phyloP scores from a whole-genome alignment of 1,139 yeast genomes.

The Meyerozyma sp. region DNA sequence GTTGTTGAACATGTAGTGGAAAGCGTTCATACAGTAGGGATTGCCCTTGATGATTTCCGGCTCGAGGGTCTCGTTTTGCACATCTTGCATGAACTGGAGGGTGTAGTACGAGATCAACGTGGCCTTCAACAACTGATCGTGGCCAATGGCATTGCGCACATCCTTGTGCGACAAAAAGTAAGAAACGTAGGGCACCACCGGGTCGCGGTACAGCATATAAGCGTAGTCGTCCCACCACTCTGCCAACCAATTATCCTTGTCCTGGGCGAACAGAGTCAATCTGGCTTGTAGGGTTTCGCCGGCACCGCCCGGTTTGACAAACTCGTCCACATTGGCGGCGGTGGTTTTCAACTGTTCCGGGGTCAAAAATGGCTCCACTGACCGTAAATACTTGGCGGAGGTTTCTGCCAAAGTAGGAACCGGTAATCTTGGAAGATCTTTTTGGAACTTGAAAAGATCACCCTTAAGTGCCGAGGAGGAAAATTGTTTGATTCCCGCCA shows the following conservation, averaged over 20 bases:
- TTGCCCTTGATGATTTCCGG: constrained; percentile 78
- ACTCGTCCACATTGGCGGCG: constrained; percentile 58
- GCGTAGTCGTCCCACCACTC: constrained; percentile 95
- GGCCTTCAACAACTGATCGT: constrained; percentile 73
- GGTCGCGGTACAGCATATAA: constrained; percentile 85
- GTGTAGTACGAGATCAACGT: constrained; percentile 54
- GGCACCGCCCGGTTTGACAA: constrained; percentile 54
- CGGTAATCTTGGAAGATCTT: constrained; percentile 75
- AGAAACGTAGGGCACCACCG: constrained; percentile 89
- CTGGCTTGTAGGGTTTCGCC: constrained; percentile 70
- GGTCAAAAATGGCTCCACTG: constrained; percentile 64
- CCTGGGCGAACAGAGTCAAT: constrained; percentile 52
- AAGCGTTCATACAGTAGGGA: constrained; percentile 93
- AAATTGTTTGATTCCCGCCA: constrained; percentile 11
- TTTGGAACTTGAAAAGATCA: constrained; percentile 68
- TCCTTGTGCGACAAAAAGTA: constrained; percentile 87
- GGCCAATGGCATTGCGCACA: constrained; percentile 47
- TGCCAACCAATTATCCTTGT: constrained; percentile 82
- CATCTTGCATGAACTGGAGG: constrained; percentile 47
- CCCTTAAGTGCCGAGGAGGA: constrained; percentile 48
- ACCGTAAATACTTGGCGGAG: constrained; percentile 59
- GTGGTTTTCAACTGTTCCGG: constrained; percentile 52
- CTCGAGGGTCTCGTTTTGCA: constrained; percentile 56
- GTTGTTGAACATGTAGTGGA: constrained; percentile 87
- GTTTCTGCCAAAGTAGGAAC: constrained; percentile 80